Evolutionary conservation across 2,329 filamentous ascomycete species (phyloP).

Genomic region (Seiridium cupressi): DNA sequence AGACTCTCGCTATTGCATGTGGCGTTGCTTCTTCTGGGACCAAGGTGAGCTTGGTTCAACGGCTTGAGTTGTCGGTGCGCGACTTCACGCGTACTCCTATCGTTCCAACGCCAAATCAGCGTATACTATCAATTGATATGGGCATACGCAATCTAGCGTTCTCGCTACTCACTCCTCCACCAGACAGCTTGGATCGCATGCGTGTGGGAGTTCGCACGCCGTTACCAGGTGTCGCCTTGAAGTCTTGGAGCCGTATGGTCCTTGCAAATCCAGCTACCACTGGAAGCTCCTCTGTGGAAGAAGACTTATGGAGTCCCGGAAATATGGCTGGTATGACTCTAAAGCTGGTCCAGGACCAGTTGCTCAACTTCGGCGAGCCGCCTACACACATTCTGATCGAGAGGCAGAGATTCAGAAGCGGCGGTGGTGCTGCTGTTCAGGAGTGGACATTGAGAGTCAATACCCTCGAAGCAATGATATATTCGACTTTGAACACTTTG

Average conservation of each 20-base stretch:
- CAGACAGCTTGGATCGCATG: slow-evolving; percentile 7
- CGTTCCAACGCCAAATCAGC: slow-evolving; percentile 20
- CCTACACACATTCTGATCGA: slow-evolving; percentile 72
- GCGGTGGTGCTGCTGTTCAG: slow-evolving; percentile 62
- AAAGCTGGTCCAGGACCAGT: slow-evolving; percentile 28
- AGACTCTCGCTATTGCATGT: slow-evolving; percentile 57
- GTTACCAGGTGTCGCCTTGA: slow-evolving; percentile 19
- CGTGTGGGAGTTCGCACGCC: slow-evolving; percentile 8
- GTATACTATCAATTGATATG: slow-evolving; percentile 78
- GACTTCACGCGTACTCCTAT: slow-evolving; percentile 2
- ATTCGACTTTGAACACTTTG: slow-evolving; percentile 64
- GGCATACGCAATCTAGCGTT: slow-evolving; percentile 80
- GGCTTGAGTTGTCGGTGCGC: slow-evolving; percentile 39
- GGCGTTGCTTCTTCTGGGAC: slow-evolving; percentile 59
- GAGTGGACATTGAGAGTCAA: slow-evolving; percentile 86
- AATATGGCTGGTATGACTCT: slow-evolving; percentile 32
- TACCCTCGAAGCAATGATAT: slow-evolving; percentile 78
- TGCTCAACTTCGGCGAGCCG: slow-evolving; percentile 39
- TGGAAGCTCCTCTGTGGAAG: background rate
- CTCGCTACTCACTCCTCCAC: slow-evolving; percentile 51
- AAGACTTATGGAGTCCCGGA: slow-evolving; percentile 30
- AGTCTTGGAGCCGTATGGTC: slow-evolving; percentile 33
- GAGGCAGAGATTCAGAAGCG: slow-evolving; percentile 60
- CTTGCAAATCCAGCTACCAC: slow-evolving; percentile 11
- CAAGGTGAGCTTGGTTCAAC: slow-evolving; percentile 53